Evolutionary conservation across 345 rosid genomes (phyloP), one percentile per base, ranked within the genome.

Genomic region (Rhodamnia rubescens): DNA sequence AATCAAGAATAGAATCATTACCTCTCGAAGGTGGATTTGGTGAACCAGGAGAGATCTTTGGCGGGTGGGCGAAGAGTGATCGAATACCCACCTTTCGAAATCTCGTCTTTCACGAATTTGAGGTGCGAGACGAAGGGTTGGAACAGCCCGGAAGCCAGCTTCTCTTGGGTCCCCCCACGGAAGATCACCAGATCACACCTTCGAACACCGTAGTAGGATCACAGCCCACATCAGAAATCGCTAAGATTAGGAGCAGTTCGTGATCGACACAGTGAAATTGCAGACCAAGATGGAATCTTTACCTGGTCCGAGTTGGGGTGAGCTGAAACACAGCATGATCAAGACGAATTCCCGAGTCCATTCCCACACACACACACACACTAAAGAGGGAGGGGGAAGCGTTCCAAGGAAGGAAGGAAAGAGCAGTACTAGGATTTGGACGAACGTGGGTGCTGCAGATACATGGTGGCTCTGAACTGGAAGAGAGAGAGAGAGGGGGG

Each of bases 261-360:
- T 36, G 47, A 36, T 21, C 9, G 78, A 0, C 12, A 18, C 1
- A 18, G 26, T 1, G 78, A 11, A 69, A 36, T 69, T 69, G 78
- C 78, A 36, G 78, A 16, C 47, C 78, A 8, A 36, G 12, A 0
- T 53, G 75, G 2, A 54, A 21, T 64, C 82, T 32, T 14, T 69
- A 95, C 98, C 98, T 96, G 59, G 98, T 95, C 27, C 99, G 91
- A 91, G 98, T 94, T n/a, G 98, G 99, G 69, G 97, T 96, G 89
- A 96, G 98, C 59, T 94, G 98, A 86, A 96, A 92, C 89, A 96
- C 88, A 83, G 98, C 98, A 64, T 90, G 91, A 88, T 96, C 98
- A 54, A 96, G 94, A 9, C 89, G 84, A 86, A 91, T 84, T 74
- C 90, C 53, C 11, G 94, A 90, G 74, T 92, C 95, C 98, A 96